Conservation (phyloP, 805 yeast species). For the Maudiozyma barnettii region DNA sequence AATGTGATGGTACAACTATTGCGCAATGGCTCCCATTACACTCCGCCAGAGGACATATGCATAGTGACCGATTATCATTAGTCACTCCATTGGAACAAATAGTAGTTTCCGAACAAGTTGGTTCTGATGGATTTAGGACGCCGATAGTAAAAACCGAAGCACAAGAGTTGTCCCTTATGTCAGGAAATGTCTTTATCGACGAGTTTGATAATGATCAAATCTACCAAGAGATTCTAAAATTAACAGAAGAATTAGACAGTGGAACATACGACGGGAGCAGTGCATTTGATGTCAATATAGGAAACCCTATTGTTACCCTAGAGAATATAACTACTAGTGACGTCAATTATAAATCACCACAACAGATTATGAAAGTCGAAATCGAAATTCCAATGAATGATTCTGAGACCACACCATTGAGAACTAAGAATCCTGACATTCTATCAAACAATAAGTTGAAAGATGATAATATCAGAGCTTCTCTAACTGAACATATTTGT, state of each 20-base stretch:
- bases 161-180: not conserved
- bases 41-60: slow-evolving; percentile 5
- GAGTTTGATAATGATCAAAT: not conserved
- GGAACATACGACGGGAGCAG: not conserved
- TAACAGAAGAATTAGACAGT: not conserved
- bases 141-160: slow-evolving; percentile 3
- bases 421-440: not conserved
- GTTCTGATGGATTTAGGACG: slow-evolving; percentile 21
- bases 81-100: slow-evolving; percentile 25
- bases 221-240: not conserved
- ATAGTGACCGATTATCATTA: not conserved
- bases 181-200: not conserved
- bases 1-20: not conserved
- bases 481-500: not conserved
- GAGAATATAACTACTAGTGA: not conserved
- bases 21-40: slow-evolving; percentile 17
- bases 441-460: not conserved
- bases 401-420: not conserved
- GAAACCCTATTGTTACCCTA: not conserved
- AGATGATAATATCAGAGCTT: not conserved
- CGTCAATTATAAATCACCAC: not conserved
- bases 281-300: not conserved
- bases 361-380: not conserved
- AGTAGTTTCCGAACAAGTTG: slow-evolving; percentile 23
- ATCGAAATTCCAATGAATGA: not conserved